These are phyloP conservation scores for Sanghuangporus weigelae DNA, from an alignment of 1,284 basidiomycete species.

Conservation along the genomic window DNA sequence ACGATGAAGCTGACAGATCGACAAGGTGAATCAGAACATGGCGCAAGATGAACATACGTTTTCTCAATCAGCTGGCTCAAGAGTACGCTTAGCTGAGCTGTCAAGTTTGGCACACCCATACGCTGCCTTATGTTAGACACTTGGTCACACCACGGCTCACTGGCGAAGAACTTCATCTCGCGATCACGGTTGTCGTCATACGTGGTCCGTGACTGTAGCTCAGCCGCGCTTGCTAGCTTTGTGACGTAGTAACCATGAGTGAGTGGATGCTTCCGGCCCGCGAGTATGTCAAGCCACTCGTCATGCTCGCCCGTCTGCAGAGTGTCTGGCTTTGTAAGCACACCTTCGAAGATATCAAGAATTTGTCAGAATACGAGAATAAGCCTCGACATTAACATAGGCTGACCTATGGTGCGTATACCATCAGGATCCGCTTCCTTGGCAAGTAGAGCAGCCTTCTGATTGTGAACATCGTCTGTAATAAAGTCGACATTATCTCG, in stretches of 20 bases:
- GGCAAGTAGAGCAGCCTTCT: constrained; percentile 33
- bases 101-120: constrained; percentile 32
- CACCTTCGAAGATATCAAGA: constrained; percentile 25
- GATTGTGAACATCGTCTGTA: constrained; percentile 38
- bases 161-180: constrained; percentile 32
- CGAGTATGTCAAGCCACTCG: constrained; percentile 31
- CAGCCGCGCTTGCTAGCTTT: constrained; percentile 30
- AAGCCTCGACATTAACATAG: not conserved
- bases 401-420: constrained; percentile 31
- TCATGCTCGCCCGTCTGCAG: constrained; percentile 17
- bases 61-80: constrained; percentile 30
- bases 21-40: not conserved
- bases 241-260: constrained; percentile 34
- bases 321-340: constrained; percentile 37
- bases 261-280: constrained; percentile 26
- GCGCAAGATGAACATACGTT: constrained; percentile 21
- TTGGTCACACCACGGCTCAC: constrained; percentile 9
- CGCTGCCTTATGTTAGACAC: constrained; percentile 18
- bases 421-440: constrained; percentile 30
- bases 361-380: not conserved
- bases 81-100: constrained; percentile 27
- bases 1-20: not conserved
- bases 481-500: not conserved
- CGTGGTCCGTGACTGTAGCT: constrained; percentile 25
- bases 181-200: constrained; percentile 23